These are phyloP conservation scores for Blumeria hordei DNA, from an alignment of 2,329 filamentous ascomycete species.

Conservation along the genomic window DNA sequence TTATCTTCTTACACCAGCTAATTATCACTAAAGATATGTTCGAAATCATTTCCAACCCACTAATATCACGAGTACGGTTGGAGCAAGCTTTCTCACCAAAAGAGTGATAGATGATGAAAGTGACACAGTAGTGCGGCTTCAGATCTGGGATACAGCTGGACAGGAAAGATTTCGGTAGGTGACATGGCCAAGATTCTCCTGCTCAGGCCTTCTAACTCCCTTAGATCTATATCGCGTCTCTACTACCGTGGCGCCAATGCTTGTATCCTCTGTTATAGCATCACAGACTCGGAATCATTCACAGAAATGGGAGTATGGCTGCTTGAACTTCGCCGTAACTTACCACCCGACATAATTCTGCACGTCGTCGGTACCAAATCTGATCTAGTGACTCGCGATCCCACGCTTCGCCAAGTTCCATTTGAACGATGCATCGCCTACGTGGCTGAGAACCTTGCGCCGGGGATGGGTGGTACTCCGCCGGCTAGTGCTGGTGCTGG, in stretches of 20 bases:
- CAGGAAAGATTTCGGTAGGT: conserved; percentile 64
- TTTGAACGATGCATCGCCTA: conserved; percentile 94
- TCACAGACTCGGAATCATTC: conserved; percentile 68
- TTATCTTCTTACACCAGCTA: neutral
- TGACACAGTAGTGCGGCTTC: conserved; percentile 67
- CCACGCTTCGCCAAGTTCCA: conserved; percentile 54
- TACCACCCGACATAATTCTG: conserved; percentile 48
- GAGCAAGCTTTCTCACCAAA: conserved; percentile 59
- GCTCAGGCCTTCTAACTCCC: conserved; percentile 1
- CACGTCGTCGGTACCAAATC: conserved; percentile 92
- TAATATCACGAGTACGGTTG: conserved; percentile 36
- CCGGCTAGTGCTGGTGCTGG: conserved; percentile 30
- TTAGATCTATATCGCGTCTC: conserved; percentile 58
- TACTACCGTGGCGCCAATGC: conserved; percentile 94
- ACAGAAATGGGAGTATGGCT: conserved; percentile 85
- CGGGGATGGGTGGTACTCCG: conserved; percentile 40
- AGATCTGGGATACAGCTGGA: conserved; percentile 91
- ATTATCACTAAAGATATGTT: conserved; percentile 26
- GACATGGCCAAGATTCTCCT: neutral
- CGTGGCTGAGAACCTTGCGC: conserved; percentile 73
- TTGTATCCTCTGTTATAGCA: conserved; percentile 83
- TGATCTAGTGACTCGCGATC: conserved; percentile 72
- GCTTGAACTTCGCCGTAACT: conserved; percentile 56
- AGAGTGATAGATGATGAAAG: conserved; percentile 62
- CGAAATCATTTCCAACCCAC: conserved; percentile 14